phyloP scores from a whole-genome alignment of 1,139 yeast species.

The Pichia sp. region DNA sequence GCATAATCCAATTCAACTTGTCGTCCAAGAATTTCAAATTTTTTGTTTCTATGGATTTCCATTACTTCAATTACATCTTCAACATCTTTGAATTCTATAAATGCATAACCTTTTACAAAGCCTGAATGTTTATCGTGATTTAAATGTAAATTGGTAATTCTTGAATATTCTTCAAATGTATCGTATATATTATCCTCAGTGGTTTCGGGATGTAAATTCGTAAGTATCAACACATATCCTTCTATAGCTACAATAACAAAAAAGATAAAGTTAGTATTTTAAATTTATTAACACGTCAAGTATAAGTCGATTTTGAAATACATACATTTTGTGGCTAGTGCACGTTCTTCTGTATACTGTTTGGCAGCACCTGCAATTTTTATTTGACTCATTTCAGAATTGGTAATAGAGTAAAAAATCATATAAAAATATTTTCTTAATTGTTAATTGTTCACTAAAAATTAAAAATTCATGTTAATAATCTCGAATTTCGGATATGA shows the following conservation, averaged over 20 bases:
- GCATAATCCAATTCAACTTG: conserved; percentile 34
- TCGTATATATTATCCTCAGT: conserved; percentile 40
- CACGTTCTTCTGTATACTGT: conserved; percentile 9
- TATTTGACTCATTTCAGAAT: neutral
- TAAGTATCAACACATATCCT: conserved; percentile 38
- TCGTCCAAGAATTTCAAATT: conserved; percentile 31
- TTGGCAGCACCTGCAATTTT: conserved; percentile 4
- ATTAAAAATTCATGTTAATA: neutral
- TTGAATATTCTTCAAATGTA: conserved; percentile 37
- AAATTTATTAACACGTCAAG: neutral
- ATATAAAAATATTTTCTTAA: neutral
- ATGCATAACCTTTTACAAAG: conserved; percentile 38
- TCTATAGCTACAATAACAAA: conserved; percentile 29
- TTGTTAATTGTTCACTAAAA: neutral
- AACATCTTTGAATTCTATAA: conserved; percentile 32
- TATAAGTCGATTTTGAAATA: neutral
- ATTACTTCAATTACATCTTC: conserved; percentile 35
- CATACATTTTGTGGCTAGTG: conserved; percentile 12
- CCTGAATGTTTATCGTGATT: conserved; percentile 41
- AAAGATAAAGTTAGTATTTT: conserved; percentile 7
- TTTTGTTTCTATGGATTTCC: conserved; percentile 21
- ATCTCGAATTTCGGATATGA: neutral
- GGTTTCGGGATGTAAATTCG: conserved; percentile 40
- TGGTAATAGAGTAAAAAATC: no score
- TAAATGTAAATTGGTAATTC: conserved; percentile 34